Percentiles rank a stretch among this genome's conserved stretches.
phyloP scores from a whole-genome alignment of 768 basidiomycete genomes.

The Tulasnella sp. region DNA sequence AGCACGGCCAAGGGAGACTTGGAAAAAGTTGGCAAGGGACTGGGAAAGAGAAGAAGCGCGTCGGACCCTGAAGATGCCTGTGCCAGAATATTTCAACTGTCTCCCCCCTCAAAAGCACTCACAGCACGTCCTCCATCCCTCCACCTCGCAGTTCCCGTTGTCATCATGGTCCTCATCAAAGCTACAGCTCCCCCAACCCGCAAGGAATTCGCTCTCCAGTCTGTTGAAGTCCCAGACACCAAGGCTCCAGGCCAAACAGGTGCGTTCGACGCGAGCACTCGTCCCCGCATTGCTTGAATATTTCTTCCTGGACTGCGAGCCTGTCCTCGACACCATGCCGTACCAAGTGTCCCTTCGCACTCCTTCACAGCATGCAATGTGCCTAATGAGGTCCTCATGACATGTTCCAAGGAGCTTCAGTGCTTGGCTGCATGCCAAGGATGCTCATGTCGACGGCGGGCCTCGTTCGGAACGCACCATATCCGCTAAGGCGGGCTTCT shows the following conservation, averaged over 20 bases:
- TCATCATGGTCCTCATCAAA: background rate
- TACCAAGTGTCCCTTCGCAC: background rate
- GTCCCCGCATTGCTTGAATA: constrained; percentile 1
- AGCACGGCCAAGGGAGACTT: background rate
- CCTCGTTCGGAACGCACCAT: background rate
- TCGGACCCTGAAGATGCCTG: background rate
- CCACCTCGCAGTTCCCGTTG: background rate
- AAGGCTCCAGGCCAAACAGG: constrained; percentile 21
- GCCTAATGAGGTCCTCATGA: background rate
- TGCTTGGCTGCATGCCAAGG: background rate
- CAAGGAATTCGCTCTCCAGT: background rate
- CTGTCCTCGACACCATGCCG: background rate
- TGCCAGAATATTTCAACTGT: background rate
- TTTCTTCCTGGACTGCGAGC: background rate
- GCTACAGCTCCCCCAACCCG: background rate
- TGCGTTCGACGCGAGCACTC: background rate
- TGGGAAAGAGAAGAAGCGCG: background rate
- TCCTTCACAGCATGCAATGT: background rate
- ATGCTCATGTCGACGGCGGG: background rate
- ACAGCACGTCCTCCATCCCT: background rate
- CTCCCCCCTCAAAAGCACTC: background rate
- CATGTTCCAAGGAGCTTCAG: background rate
- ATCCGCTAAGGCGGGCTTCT: background rate
- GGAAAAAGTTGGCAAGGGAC: background rate
- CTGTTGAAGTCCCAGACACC: constrained; percentile 19